Base-by-base conservation (phyloP, 306 rosid genomes). In the Fagus crenata region DNA sequence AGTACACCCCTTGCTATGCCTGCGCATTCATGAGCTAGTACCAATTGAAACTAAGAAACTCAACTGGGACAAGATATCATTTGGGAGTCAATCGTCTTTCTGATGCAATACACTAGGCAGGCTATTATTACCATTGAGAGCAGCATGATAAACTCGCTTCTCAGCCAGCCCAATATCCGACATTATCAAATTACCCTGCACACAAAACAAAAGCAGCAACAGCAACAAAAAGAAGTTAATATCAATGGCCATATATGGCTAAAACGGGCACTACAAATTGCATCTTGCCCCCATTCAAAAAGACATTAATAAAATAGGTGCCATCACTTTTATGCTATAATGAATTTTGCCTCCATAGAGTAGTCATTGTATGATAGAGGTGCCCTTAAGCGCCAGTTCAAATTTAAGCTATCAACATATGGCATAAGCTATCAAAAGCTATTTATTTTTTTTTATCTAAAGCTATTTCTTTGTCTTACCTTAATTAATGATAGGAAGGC, bases 51-150 rank as follows among this genome's bases (percentile, higher is more conserved):
- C 86, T 37, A 83, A 73, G 81, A 79, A 82, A 88, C 89, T 83
- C 74, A 89, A 86, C 81, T 73, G 81, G 81, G 51, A 87, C 92
- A 74, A 85, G 84, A 84, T 75, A 85, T 86, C 90, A 90, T 86
- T 85, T 79, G 90, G 86, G 88, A 84, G 85, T 92, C 99, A 92
- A 75, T 89, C 96, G 87, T 92, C 97, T 92, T 96, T 96, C 93
- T 82, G 99, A 92, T 87, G 98, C 97, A 96, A 88, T 88, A 88
- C 97, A 89, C 87, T 85, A 92, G 90, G 97, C 90, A 82, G 91
- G 90, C 92, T 81, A 89, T 88, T 96, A 92, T 91, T 96, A 96
- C 99, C 99, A 86, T 92, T 91, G 87, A 96, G 97, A 77, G 98
- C 96, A 78, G 96, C 93, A 77, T 85, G 99, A 81, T 92, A 96